phyloP scores from a whole-genome alignment of 2,329 filamentous ascomycete genomes.

The Alternaria panax region DNA sequence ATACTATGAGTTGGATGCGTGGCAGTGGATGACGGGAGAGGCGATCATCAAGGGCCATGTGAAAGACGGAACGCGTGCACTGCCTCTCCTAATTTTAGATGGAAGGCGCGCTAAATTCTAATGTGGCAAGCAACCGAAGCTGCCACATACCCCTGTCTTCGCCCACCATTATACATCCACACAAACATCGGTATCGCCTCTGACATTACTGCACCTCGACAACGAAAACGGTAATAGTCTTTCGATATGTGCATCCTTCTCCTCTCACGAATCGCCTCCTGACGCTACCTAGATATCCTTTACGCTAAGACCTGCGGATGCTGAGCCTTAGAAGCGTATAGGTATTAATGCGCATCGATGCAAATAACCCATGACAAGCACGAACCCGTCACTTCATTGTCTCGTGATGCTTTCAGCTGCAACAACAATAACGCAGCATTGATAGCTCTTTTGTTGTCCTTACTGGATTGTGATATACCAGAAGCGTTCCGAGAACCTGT shows the following conservation, averaged over 20 bases:
- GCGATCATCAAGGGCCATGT: conserved; percentile 27
- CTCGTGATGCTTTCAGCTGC: neutral
- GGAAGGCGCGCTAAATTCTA: conserved; percentile 10
- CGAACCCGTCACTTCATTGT: neutral
- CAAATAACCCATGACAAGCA: neutral
- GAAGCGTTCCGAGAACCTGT: neutral
- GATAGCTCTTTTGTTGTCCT: neutral
- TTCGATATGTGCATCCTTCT: too few relatives aligned
- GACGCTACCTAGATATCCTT: neutral
- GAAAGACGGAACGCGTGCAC: conserved; percentile 30
- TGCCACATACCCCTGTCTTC: conserved; percentile 16
- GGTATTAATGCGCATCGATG: neutral
- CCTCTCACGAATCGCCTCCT: neutral
- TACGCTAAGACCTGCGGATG: too few relatives aligned
- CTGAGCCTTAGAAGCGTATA: neutral
- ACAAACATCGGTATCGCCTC: conserved; percentile 3
- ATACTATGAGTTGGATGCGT: conserved; percentile 19
- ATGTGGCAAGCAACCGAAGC: conserved; percentile 22
- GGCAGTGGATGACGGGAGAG: conserved; percentile 28
- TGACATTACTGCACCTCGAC: neutral
- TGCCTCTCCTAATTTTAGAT: conserved; percentile 43
- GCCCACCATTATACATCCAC: neutral
- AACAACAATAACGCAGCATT: neutral
- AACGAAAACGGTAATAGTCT: neutral
- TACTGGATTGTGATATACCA: neutral